Evolutionary conservation across 768 basidiomycete genomes (phyloP), one percentile per base, ranked within the genome.

Genomic region (Dioszegia aurantiaca): DNA sequence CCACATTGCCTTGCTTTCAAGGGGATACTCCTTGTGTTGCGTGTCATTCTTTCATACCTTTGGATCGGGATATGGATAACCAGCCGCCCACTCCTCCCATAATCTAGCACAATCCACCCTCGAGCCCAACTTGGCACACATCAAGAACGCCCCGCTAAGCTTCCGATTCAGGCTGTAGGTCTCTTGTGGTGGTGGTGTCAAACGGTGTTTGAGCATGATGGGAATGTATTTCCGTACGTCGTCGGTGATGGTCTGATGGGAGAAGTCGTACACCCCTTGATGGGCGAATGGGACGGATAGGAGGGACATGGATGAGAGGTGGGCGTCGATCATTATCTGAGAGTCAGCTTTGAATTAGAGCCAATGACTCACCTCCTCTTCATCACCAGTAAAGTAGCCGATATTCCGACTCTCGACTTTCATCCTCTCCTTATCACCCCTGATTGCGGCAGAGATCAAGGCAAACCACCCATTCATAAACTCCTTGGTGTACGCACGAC

Each of bases 111-210:
- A 87, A 71, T 91, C 83, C 14, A 97, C 83, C 0, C 78, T 81
- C 9, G 89, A 89, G 26, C 81, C 81, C 23, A 98, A 78, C 52
- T 87, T 81, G 11, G 79, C 77, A 57, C 80, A 80, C 44, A 80
- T 70, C 28, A 80, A 62, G 68, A 80, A 80, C 4, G 78, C 77
- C 4, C 80, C 80, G 41, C 76, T 77, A 24, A 80, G 60, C 56
- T 80, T 80, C 33, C 91, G 79, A 74, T 99, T 98, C 54, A 97
- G 78, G 75, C 89, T 90, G 75, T 97, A 97, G 1, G 94, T 97
- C 78, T 98, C 93, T 57, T 84, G 80, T 0, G 94, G 94, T 2
- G 94, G 94, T 0, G 94, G 94, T 0, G 90, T 92, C 27, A 95
- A 80, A 46, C 93, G 81, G 69, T 95, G 82, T 65, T 82, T 80